phyloP scores from a whole-genome alignment of 352 stramenopile genomes.

The Hyaloperonospora arabidopsidis region DNA sequence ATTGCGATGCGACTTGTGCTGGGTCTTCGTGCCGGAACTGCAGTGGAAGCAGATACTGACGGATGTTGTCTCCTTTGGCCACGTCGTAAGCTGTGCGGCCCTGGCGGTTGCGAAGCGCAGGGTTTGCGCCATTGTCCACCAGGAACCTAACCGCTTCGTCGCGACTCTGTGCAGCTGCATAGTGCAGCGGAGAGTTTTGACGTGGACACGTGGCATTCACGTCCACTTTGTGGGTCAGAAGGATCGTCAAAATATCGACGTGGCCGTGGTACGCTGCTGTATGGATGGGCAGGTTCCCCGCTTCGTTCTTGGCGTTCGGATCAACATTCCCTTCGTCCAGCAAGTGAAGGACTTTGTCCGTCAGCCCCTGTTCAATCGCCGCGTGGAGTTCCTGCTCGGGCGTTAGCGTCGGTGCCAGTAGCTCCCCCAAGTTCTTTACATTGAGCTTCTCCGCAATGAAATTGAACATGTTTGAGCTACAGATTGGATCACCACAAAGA shows the following conservation, averaged over 20 bases:
- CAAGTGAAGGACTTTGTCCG: conserved; percentile 64
- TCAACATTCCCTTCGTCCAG: conserved; percentile 67
- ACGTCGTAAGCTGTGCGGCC: conserved; percentile 78
- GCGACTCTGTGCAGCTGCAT: conserved; percentile 69
- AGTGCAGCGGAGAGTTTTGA: conserved; percentile 78
- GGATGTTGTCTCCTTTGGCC: conserved; percentile 77
- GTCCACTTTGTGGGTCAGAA: conserved; percentile 61
- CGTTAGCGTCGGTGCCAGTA: conserved; percentile 79
- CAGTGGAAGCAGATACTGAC: conserved; percentile 78
- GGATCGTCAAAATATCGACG: conserved; percentile 61
- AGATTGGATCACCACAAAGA: neutral
- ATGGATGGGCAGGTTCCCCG: conserved; percentile 78
- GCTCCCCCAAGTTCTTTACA: conserved; percentile 83
- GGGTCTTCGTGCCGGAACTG: conserved; percentile 85
- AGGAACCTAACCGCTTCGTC: conserved; percentile 70
- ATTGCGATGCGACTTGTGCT: conserved; percentile 39
- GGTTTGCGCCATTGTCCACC: conserved; percentile 62
- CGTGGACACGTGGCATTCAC: conserved; percentile 58
- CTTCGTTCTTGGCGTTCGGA: conserved; percentile 58
- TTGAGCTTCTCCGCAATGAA: conserved; percentile 87
- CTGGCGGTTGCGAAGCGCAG: conserved; percentile 69
- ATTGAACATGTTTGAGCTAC: conserved; percentile 57
- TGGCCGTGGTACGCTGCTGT: conserved; percentile 78
- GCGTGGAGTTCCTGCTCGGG: conserved; percentile 81
- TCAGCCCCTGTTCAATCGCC: conserved; percentile 63